Evolutionary conservation across 108 stramenopile genomes (phyloP).

Genomic region (Halocafeteria seosinensis): DNA sequence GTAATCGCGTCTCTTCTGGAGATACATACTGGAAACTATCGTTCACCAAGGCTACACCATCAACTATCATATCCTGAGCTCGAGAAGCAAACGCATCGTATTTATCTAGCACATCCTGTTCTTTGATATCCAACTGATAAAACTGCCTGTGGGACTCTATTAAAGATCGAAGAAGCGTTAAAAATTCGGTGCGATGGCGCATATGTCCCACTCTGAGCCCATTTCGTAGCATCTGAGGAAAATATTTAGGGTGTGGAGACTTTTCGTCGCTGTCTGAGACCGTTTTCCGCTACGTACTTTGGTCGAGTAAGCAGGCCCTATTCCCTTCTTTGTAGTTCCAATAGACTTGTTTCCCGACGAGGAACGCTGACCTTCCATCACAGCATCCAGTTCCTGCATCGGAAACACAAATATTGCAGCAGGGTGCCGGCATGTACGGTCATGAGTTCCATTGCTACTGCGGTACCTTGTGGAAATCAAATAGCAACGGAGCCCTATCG

Average conservation of each 20-base stretch:
- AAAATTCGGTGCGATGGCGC: conserved; percentile 52
- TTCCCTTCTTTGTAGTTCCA: conserved; percentile 89
- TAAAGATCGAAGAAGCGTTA: conserved; percentile 59
- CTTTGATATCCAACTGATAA: conserved; percentile 60
- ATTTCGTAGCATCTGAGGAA: too few relatives aligned
- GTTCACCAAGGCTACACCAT: background rate
- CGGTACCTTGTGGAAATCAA: conserved; percentile 97
- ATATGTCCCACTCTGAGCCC: conserved; percentile 70
- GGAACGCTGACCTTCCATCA: conserved; percentile 41
- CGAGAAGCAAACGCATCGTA: conserved; percentile 54
- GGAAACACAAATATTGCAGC: too few relatives aligned
- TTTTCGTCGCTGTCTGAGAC: too few relatives aligned
- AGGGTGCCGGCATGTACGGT: too few relatives aligned
- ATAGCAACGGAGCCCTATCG: conserved; percentile 90
- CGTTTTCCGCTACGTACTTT: too few relatives aligned
- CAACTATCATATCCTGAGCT: conserved; percentile 47
- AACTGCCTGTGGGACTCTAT: conserved; percentile 50
- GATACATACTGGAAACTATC: background rate
- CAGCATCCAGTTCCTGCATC: conserved; percentile 74
- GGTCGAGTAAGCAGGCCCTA: conserved; percentile 89
- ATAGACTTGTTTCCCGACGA: conserved; percentile 64
- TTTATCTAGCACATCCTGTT: conserved; percentile 59
- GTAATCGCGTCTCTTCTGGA: background rate
- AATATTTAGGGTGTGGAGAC: too few relatives aligned
- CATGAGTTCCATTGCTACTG: too few relatives aligned